Conservation (phyloP, 1,139 yeast species). For the Nakaseomyces sp. region DNA sequence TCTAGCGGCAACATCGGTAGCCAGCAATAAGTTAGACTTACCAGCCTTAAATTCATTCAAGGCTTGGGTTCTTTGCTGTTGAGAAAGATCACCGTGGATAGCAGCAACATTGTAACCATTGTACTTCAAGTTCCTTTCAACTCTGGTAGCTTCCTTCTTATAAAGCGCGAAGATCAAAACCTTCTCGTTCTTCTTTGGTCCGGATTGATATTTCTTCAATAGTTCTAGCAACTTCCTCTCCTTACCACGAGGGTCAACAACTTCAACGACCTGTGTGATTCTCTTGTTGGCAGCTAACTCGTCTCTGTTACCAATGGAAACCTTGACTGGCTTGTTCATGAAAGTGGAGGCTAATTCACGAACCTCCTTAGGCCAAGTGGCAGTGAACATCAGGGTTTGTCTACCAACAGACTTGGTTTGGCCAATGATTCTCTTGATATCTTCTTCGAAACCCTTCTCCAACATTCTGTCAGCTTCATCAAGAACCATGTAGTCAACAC, state of each 20-base stretch:
- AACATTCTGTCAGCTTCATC: conserved; percentile 99
- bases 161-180: conserved; percentile 87
- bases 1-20: conserved; percentile 98
- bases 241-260: conserved; percentile 72
- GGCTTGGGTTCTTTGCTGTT: conserved; percentile 85
- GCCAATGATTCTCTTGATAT: conserved; percentile 78
- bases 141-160: conserved; percentile 91
- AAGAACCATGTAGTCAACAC: conserved; percentile 69
- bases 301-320: conserved; percentile 88
- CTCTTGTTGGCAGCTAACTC: conserved; percentile 91
- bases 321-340: conserved; percentile 77
- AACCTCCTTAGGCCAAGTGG: conserved; percentile 97
- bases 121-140: conserved; percentile 65
- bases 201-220: conserved; percentile 65
- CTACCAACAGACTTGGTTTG: conserved; percentile 80
- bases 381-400: conserved; percentile 96
- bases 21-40: conserved; percentile 63
- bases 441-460: conserved; percentile 95
- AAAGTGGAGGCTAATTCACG: conserved; percentile 84
- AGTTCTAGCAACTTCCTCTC: conserved; percentile 67
- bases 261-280: conserved; percentile 89
- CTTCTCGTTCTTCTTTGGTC: conserved; percentile 60
- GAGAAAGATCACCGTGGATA: conserved; percentile 91
- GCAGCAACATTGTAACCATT: conserved; percentile 82
- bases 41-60: conserved; percentile 80